These are phyloP conservation scores for Cryptococcus amylolentus DNA, from an alignment of 1,284 basidiomycete genomes.

Conservation along the genomic window DNA sequence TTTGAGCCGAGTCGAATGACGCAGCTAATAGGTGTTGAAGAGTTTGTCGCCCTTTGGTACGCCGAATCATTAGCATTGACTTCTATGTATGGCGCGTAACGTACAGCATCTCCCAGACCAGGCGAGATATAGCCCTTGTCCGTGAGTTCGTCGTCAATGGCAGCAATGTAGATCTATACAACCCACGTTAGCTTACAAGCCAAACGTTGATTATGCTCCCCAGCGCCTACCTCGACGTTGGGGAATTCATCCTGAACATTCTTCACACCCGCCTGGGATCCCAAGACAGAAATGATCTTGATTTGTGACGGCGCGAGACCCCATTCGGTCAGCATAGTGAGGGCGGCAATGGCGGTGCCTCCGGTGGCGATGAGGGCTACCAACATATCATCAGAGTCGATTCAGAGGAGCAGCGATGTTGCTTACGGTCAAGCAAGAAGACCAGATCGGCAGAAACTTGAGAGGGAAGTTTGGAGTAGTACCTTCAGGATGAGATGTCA, in stretches of 20 bases:
- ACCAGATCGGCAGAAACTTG: constrained; percentile 73
- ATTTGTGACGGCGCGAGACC: constrained; percentile 64
- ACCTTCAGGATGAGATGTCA: constrained; percentile 48
- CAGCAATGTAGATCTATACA: constrained; percentile 74
- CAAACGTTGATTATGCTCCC: background rate
- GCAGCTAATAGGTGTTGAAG: background rate
- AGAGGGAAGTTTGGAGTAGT: constrained; percentile 87
- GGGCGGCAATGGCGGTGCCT: constrained; percentile 82
- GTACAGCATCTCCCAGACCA: constrained; percentile 81
- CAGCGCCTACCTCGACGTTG: constrained; percentile 65
- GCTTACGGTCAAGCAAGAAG: constrained; percentile 71
- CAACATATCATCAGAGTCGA: background rate
- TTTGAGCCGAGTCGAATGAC: no score
- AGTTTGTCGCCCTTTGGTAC: background rate
- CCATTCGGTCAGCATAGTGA: constrained; percentile 82
- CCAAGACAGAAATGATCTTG: constrained; percentile 80
- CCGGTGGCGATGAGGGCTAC: constrained; percentile 82
- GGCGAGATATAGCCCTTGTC: constrained; percentile 71
- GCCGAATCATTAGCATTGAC: background rate
- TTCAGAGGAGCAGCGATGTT: background rate
- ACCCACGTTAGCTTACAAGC: background rate
- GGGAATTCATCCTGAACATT: constrained; percentile 67
- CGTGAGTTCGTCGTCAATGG: constrained; percentile 70
- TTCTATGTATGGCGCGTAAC: constrained; percentile 27
- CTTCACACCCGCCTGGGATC: constrained; percentile 68